Evolutionary conservation across 331 rosid genomes (phyloP).

Genomic region (Acacia concinna): DNA sequence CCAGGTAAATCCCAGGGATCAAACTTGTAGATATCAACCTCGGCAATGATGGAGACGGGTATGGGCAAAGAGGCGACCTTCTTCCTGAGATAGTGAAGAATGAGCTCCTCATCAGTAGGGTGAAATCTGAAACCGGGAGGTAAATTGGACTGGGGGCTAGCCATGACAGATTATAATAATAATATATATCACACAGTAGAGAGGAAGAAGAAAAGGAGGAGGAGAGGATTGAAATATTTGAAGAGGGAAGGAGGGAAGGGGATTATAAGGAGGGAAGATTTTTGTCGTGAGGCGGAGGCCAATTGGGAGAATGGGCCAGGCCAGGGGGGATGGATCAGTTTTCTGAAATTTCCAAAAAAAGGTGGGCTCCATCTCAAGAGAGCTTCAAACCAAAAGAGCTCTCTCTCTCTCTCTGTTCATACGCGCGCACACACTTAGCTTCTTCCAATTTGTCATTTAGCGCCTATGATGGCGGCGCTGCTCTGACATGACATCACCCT

Average conservation of each 20-base stretch:
- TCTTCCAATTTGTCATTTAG: conserved; percentile 27
- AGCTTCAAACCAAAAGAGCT: neutral
- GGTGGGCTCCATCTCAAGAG: conserved; percentile 18
- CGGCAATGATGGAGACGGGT: conserved; percentile 70
- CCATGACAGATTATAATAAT: conserved; percentile 4
- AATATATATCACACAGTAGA: neutral
- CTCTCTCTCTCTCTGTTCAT: neutral
- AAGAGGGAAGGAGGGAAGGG: conserved; percentile 32
- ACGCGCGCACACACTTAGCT: neutral
- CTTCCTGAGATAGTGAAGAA: conserved; percentile 64
- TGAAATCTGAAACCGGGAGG: conserved; percentile 81
- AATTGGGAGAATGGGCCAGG: conserved; percentile 44
- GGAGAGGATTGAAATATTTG: conserved; percentile 52
- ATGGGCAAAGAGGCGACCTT: conserved; percentile 53
- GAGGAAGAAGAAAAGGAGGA: neutral
- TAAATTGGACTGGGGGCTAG: conserved; percentile 43
- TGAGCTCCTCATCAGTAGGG: conserved; percentile 74
- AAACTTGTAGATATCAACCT: conserved; percentile 67
- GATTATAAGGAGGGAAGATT: conserved; percentile 42
- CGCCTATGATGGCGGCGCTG: conserved; percentile 37
- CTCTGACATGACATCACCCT: conserved; percentile 13
- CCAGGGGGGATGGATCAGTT: conserved; percentile 40
- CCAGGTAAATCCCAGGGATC: conserved; percentile 82
- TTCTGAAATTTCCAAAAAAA: conserved; percentile 31
- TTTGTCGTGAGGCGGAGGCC: conserved; percentile 48